These are phyloP conservation scores for Monilinia fructicola DNA, from an alignment of 2,329 filamentous ascomycete genomes.

Conservation along the genomic window DNA sequence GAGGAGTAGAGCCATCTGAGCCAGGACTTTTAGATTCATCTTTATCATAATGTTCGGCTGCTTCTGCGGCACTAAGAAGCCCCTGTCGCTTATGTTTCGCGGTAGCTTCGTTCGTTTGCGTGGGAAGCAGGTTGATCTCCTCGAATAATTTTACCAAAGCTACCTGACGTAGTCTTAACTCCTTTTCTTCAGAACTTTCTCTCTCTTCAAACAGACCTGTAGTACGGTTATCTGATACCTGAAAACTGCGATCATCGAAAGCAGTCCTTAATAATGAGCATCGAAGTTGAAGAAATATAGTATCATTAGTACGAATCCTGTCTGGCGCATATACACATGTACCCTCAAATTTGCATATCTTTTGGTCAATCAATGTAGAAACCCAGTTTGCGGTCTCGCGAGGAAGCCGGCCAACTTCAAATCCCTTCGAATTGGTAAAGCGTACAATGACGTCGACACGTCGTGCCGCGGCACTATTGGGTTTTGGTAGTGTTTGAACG, in stretches of 20 bases:
- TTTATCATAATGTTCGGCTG: conserved; percentile 73
- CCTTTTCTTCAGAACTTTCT: conserved; percentile 82
- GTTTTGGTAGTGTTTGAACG: conserved; percentile 32
- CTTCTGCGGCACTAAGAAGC: conserved; percentile 81
- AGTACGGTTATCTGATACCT: conserved; percentile 66
- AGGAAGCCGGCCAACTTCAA: conserved; percentile 82
- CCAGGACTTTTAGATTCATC: conserved; percentile 46
- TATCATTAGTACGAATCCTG: conserved; percentile 82
- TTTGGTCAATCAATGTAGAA: conserved; percentile 86
- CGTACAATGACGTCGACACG: conserved; percentile 85
- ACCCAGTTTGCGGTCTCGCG: conserved; percentile 91
- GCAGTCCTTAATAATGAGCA: conserved; percentile 74
- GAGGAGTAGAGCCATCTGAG: conserved; percentile 47
- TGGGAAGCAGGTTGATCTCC: conserved; percentile 80
- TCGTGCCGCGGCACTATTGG: conserved; percentile 51
- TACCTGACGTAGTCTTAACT: conserved; percentile 79
- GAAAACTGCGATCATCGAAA: conserved; percentile 65
- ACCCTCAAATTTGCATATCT: conserved; percentile 82
- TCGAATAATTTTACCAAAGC: conserved; percentile 85
- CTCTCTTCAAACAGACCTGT: conserved; percentile 77
- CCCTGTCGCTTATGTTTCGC: conserved; percentile 80
- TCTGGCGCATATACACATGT: conserved; percentile 89
- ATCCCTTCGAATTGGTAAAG: conserved; percentile 76
- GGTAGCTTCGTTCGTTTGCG: conserved; percentile 69
- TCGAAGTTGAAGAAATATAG: conserved; percentile 83